Conservation (phyloP, 371 early-diverging fungal species). For the Smittium culicis region DNA sequence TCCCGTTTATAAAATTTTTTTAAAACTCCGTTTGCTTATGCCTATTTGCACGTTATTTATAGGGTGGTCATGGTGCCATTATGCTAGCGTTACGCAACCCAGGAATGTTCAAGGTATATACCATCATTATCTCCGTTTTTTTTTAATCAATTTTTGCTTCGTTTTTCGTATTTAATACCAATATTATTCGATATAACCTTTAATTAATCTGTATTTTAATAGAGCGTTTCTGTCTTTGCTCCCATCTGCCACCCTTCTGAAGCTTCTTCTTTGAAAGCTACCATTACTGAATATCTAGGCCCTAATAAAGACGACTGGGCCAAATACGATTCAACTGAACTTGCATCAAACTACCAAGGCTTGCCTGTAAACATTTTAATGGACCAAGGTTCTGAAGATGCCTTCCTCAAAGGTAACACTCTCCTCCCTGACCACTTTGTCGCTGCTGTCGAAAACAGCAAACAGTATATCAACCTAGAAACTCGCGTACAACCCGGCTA, state of each 20-base stretch:
- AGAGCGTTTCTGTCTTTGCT: slow-evolving; percentile 67
- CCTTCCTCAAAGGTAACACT: slow-evolving; percentile 46
- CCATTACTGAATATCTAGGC: slow-evolving; percentile 63
- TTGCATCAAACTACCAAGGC: slow-evolving; percentile 35
- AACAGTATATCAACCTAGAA: slow-evolving; percentile 34
- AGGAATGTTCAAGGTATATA: slow-evolving; percentile 32
- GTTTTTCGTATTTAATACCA: too few species aligned
- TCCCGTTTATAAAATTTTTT: neutral
- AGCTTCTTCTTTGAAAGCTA: slow-evolving; percentile 64
- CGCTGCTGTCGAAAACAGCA: slow-evolving; percentile 29
- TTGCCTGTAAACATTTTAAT: slow-evolving; percentile 18
- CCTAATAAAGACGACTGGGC: slow-evolving; percentile 36
- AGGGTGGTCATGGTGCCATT: slow-evolving; percentile 85
- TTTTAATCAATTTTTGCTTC: slow-evolving; percentile 5
- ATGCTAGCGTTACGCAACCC: slow-evolving; percentile 55
- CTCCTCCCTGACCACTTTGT: slow-evolving; percentile 45
- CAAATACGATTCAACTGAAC: slow-evolving; percentile 56
- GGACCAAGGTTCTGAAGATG: slow-evolving; percentile 52
- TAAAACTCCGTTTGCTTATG: neutral
- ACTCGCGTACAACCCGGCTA: slow-evolving; percentile 64
- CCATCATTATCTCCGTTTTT: neutral
- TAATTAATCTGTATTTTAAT: neutral
- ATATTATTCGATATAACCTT: neutral
- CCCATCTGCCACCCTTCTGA: slow-evolving; percentile 61
- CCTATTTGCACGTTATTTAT: slow-evolving; percentile 14